These are phyloP conservation scores for Thermothelomyces thermophilus DNA, from an alignment of 2,329 filamentous ascomycete genomes.

Conservation along the genomic window DNA sequence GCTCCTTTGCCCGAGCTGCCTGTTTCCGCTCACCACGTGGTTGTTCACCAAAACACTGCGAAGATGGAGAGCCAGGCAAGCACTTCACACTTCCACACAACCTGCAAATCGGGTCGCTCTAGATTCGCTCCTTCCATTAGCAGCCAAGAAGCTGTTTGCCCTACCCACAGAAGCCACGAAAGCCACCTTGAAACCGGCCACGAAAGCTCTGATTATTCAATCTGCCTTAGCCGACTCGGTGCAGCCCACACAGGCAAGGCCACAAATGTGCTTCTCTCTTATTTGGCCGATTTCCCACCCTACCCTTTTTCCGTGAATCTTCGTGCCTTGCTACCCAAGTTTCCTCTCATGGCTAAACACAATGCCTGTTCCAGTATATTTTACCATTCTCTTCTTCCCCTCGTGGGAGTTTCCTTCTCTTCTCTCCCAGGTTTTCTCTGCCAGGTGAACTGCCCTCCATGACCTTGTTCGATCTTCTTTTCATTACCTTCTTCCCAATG, in stretches of 20 bases:
- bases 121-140: not conserved
- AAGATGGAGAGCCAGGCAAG: not conserved
- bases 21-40: constrained; percentile 19
- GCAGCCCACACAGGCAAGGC: constrained; percentile 7
- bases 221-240: not conserved
- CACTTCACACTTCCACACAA: too few relatives aligned
- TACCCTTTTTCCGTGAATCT: not conserved
- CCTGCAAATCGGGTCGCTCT: constrained; percentile 2
- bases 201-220: not conserved
- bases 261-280: constrained; percentile 3
- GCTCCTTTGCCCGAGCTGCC: not conserved
- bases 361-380: not conserved
- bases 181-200: constrained; percentile 1
- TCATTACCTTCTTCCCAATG: constrained; percentile 13
- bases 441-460: not conserved
- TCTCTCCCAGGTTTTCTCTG: not conserved
- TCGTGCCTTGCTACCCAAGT: constrained; percentile 8
- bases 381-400: not conserved
- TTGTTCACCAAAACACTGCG: not conserved
- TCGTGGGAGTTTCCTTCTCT: not conserved
- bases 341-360: not conserved
- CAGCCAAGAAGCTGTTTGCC: not conserved
- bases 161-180: not conserved
- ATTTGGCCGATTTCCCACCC: constrained; percentile 8
- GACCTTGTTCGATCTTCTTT: not conserved